A percentile compares a stretch with the other conserved stretches of the same genome.
phyloP scores from a whole-genome alignment of 1,284 basidiomycete species.

The Trichosporon sp. region DNA sequence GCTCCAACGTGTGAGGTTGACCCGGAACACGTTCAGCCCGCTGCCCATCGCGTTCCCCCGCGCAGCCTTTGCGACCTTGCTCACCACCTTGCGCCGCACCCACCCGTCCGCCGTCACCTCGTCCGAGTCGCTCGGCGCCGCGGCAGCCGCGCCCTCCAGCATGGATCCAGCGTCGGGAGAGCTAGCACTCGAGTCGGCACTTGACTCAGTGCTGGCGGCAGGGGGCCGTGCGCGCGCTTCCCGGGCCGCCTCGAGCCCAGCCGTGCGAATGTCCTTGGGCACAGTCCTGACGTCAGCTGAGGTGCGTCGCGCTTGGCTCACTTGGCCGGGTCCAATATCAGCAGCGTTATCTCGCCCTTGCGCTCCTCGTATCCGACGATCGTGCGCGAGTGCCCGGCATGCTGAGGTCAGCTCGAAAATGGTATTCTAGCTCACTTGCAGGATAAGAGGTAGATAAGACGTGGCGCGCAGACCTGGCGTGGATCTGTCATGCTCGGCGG shows the following conservation, averaged over 20 bases:
- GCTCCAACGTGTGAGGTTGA: conserved; percentile 48
- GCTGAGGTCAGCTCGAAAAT: conserved; percentile 52
- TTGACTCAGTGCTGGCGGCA: too few species aligned
- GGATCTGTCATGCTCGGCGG: not conserved
- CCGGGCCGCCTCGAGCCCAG: conserved; percentile 30
- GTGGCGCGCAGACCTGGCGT: conserved; percentile 53
- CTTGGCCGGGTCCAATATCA: conserved; percentile 75
- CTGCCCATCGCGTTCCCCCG: conserved; percentile 1
- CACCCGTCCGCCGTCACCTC: conserved; percentile 38
- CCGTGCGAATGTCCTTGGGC: conserved; percentile 42
- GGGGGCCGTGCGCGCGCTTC: conserved; percentile 22
- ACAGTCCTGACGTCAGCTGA: conserved; percentile 28
- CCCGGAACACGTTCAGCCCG: conserved; percentile 55
- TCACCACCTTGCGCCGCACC: conserved; percentile 37
- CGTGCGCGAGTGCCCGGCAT: conserved; percentile 74
- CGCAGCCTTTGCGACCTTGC: conserved; percentile 25
- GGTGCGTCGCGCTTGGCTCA: conserved; percentile 48
- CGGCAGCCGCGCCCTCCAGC: conserved; percentile 13
- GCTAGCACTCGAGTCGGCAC: not conserved
- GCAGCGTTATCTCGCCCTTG: conserved; percentile 59
- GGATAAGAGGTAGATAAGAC: conserved; percentile 67
- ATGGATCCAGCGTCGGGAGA: not conserved
- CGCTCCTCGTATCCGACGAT: conserved; percentile 74
- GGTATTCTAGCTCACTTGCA: conserved; percentile 50
- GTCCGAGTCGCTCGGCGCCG: conserved; percentile 32